Base-by-base conservation (phyloP, 331 rosid species). In the Quercus tomentella region DNA sequence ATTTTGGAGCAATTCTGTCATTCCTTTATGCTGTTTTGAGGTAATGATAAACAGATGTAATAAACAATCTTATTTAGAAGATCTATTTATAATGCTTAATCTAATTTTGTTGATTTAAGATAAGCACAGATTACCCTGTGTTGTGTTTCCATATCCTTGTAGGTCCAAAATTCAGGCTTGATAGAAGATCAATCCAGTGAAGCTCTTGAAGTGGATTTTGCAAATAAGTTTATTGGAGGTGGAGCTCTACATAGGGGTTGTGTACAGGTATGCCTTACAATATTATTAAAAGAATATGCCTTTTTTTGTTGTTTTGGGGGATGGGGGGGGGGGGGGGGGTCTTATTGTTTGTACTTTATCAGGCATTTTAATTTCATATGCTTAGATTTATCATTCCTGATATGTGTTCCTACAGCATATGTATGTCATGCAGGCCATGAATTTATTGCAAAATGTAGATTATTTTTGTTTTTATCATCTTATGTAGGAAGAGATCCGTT, bases 121-220 rank as follows among this genome's bases (percentile, higher is more conserved):
- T 15, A 71, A 61, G 14, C 54, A 18, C 60, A 30, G 51, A 56
- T 71, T 18, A 28, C 57, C 62, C 56, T 62, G 77, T 49, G 67
- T 45, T 25, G 54, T 78, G 57, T 60, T 84, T 73, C 79, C 62
- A 63, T 63, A 37, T 77, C 75, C 61, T 79, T 52, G 72, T 86
- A 95, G 99, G 92, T 88, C 84, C 82, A 80, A 55, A 79, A 82
- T 70, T 86, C 88, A 60, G 97, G 97, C 76, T 87, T 84, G 62
- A 91, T 95, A 85, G 99, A 95, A 86, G 93, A 93, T 87, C 97
- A 93, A 9, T 70, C 91, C 26, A 70, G 80, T 81, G 93, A 62
- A 75, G 93, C 97, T 80, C 81, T 93, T 71, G 97, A 95, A 90
- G 97, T 95, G 22, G 97, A 95, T 87, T 95, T 95, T 85, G 99